Base-by-base conservation (phyloP, 2,329 filamentous ascomycete species). In the Neopestalotiopsis clavispora region DNA sequence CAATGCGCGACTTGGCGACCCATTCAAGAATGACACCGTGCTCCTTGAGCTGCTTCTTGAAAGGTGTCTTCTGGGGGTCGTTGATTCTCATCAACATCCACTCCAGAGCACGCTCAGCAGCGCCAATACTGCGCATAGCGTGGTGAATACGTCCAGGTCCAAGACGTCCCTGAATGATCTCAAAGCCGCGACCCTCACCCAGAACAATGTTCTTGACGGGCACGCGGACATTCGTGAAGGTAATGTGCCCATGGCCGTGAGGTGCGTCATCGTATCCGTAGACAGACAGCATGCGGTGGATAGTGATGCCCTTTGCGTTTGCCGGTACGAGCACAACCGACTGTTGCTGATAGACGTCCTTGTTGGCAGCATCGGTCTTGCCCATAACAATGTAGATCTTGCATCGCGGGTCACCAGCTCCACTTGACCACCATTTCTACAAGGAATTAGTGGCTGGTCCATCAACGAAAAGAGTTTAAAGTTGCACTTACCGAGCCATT, bases 401-500 rank as follows among this genome's bases (percentile, higher is more conserved):
- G 86, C 96, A 99, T 75, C 95, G 89, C 69, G 92, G 92, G 83
- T 99, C 96, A 69, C 96, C 96, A 20, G 95, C 94, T 73, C 96
- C 96, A 72, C 94, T 97, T 34, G 94, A 97, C 96, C 96, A 99
- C 96, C 96, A 99, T 94, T 99, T 99, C 89, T 95, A 72, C 17
- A 78, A 74, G 71, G 58, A 56, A 17, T 62, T 2, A 38, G 34
- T 62, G 32, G 10, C 23, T 23, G 30, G 13, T 56, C 12, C 14
- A 34, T 23, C 63, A 40, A 7, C 3, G 7, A 23, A 6, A 10
- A 30, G 1, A 57, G 13, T 7, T 0, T 6, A 14, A 23, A 56
- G 17, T 17, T 49, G 23, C 1, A 45, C 87, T 69, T 83, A 94
- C 92, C 75, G 90, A 88, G 68, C 96, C 96, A 78, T 98, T 98